These are phyloP conservation scores for Arachnomyces sp. DNA, from an alignment of 2,329 filamentous ascomycete species.

Conservation along the genomic window DNA sequence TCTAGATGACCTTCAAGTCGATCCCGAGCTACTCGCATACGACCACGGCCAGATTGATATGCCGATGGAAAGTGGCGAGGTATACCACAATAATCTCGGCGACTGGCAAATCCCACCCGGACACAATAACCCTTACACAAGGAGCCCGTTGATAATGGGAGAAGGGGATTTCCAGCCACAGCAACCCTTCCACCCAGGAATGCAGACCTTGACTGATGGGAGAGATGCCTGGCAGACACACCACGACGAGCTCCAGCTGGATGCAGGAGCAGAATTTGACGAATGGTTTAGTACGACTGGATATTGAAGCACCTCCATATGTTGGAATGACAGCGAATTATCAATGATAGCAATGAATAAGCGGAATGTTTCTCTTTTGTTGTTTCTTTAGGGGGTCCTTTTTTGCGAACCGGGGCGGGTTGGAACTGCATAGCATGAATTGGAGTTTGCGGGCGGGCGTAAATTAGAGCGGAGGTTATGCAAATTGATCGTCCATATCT, in stretches of 20 bases:
- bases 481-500: too few relatives aligned
- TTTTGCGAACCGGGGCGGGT: too few relatives aligned
- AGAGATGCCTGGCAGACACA: slow-evolving; percentile 33
- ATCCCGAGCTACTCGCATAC: slow-evolving; percentile 35
- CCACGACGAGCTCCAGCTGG: slow-evolving; percentile 27
- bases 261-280: slow-evolving; percentile 39
- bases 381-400: too few relatives aligned
- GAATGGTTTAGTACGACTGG: slow-evolving; percentile 33
- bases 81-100: slow-evolving; percentile 13
- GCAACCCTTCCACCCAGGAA: slow-evolving; percentile 17
- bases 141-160: slow-evolving; percentile 7
- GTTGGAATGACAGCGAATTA: too few relatives aligned
- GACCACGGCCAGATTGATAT: slow-evolving; percentile 10
- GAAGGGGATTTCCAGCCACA: slow-evolving; percentile 13
- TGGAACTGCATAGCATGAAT: too few relatives aligned
- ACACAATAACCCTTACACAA: slow-evolving; percentile 15
- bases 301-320: too few relatives aligned
- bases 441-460: background rate
- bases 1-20: slow-evolving; percentile 28
- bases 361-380: too few relatives aligned
- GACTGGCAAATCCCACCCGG: slow-evolving; percentile 18
- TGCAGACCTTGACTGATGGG: slow-evolving; percentile 27
- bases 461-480: background rate
- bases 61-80: slow-evolving; percentile 6
- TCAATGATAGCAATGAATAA: background rate